A percentile compares a stretch with the other conserved stretches of the same genome.
These are phyloP conservation scores for Aspergillus versicolor DNA, from an alignment of 2,329 filamentous ascomycete species.

Conservation along the genomic window DNA sequence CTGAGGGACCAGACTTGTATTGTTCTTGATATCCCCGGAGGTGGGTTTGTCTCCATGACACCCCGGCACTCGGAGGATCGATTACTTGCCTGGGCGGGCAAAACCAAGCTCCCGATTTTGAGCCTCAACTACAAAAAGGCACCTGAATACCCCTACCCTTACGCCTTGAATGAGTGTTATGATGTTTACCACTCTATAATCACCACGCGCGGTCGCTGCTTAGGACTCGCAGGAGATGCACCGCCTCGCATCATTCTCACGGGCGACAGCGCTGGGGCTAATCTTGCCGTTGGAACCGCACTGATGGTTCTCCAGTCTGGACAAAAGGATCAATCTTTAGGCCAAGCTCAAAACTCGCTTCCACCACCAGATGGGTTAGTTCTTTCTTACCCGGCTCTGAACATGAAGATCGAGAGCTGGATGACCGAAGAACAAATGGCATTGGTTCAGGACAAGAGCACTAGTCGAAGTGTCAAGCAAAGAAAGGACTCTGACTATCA, in stretches of 20 bases:
- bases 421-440: slow-evolving; percentile 99
- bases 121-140: slow-evolving; percentile 90
- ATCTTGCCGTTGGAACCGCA: slow-evolving; percentile 74
- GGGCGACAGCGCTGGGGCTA: slow-evolving; percentile 81
- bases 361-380: slow-evolving; percentile 77
- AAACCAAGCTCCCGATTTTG: slow-evolving; percentile 81
- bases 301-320: slow-evolving; percentile 85
- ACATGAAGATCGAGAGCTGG: slow-evolving; percentile 98
- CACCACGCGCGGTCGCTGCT: slow-evolving; percentile 68
- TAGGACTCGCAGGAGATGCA: slow-evolving; percentile 68
- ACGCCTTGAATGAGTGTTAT: slow-evolving; percentile 83
- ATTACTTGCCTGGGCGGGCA: slow-evolving; percentile 86
- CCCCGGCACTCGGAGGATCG: slow-evolving; percentile 95
- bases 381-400: slow-evolving; percentile 83
- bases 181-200: slow-evolving; percentile 78
- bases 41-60: slow-evolving; percentile 95
- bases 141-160: slow-evolving; percentile 80
- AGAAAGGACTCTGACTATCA: slow-evolving; percentile 89
- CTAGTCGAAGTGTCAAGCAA: slow-evolving; percentile 73
- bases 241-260: slow-evolving; percentile 69
- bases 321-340: slow-evolving; percentile 56
- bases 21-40: slow-evolving; percentile 86
- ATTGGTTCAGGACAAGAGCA: slow-evolving; percentile 78
- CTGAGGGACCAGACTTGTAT: slow-evolving; percentile 74
- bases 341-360: slow-evolving; percentile 59